phyloP scores from a whole-genome alignment of 1,284 basidiomycete genomes.

The Ceratobasidium sp. region DNA sequence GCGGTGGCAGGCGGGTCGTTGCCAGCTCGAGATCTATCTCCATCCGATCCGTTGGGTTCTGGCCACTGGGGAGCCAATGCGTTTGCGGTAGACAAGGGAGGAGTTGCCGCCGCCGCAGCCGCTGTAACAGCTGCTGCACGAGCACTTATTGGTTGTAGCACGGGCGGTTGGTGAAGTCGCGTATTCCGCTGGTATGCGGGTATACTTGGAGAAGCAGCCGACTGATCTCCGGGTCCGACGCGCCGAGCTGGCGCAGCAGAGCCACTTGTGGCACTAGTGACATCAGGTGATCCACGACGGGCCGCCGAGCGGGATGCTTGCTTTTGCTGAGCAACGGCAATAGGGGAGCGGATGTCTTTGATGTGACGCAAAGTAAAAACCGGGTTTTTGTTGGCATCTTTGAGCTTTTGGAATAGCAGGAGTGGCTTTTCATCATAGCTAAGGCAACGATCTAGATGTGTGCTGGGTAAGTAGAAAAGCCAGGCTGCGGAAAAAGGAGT shows the following conservation, averaged over 20 bases:
- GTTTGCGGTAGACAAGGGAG: slow-evolving; percentile 30
- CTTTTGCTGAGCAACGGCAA: slow-evolving; percentile 94
- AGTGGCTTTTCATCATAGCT: slow-evolving; percentile 99
- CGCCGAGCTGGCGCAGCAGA: neutral
- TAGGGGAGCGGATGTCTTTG: slow-evolving; percentile 97
- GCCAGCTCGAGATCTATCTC: slow-evolving; percentile 7
- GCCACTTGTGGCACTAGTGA: slow-evolving; percentile 3
- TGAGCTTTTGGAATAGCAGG: slow-evolving; percentile 95
- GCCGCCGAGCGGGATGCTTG: slow-evolving; percentile 73
- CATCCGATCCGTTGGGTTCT: slow-evolving; percentile 28
- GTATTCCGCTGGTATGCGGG: slow-evolving; percentile 52
- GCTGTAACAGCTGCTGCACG: slow-evolving; percentile 47
- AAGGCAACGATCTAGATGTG: slow-evolving; percentile 86
- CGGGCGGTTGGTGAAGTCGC: slow-evolving; percentile 55
- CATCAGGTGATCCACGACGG: slow-evolving; percentile 29
- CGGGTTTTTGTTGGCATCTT: slow-evolving; percentile 96
- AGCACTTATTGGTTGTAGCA: slow-evolving; percentile 54
- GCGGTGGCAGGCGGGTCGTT: slow-evolving; percentile 27
- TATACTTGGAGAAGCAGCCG: slow-evolving; percentile 43
- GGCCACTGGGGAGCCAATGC: slow-evolving; percentile 23
- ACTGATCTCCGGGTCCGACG: slow-evolving; percentile 7
- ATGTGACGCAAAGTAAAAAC: slow-evolving; percentile 99
- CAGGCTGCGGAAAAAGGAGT: slow-evolving; percentile 26
- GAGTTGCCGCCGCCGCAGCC: slow-evolving; percentile 48
- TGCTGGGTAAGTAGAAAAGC: slow-evolving; percentile 32